These are phyloP conservation scores for Solidago caesia DNA, from an alignment of 129 eudicot genomes.

Conservation along the genomic window DNA sequence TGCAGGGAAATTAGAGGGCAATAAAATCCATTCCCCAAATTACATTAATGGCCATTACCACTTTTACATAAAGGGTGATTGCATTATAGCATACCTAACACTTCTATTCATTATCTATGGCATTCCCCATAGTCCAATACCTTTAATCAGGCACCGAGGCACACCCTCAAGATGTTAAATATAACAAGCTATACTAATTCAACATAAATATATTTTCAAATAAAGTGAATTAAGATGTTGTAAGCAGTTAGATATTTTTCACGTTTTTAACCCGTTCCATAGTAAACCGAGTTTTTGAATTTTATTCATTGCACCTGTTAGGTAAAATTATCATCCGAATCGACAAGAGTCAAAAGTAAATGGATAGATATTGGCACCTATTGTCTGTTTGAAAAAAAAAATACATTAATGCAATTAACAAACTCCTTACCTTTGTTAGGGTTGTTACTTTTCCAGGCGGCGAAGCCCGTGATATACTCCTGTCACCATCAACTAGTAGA, in stretches of 20 bases:
- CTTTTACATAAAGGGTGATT: no score
- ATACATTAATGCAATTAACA: constrained; percentile 8
- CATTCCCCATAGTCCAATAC: no score
- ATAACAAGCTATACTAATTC: no score
- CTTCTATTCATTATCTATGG: no score
- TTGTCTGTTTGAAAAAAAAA: not conserved
- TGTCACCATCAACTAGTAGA: constrained; percentile 79
- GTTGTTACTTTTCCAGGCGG: constrained; percentile 97
- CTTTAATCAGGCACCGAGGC: no score
- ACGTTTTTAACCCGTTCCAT: not conserved
- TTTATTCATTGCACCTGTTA: not conserved
- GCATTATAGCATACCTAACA: no score
- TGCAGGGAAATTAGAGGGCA: no score
- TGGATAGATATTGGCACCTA: not conserved
- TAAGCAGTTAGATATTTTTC: not conserved
- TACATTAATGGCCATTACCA: no score
- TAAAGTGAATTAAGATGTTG: not conserved
- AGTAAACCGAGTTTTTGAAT: not conserved
- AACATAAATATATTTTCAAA: not conserved
- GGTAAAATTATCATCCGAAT: not conserved
- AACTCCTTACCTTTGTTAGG: constrained; percentile 64
- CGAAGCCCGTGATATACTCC: constrained; percentile 78
- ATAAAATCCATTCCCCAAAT: no score
- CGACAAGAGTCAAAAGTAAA: not conserved
- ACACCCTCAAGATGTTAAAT: no score